Evolutionary conservation across 1,284 basidiomycete genomes (phyloP), one percentile per base, ranked within the genome.

Genomic region (Fomitopsis pinicola): DNA sequence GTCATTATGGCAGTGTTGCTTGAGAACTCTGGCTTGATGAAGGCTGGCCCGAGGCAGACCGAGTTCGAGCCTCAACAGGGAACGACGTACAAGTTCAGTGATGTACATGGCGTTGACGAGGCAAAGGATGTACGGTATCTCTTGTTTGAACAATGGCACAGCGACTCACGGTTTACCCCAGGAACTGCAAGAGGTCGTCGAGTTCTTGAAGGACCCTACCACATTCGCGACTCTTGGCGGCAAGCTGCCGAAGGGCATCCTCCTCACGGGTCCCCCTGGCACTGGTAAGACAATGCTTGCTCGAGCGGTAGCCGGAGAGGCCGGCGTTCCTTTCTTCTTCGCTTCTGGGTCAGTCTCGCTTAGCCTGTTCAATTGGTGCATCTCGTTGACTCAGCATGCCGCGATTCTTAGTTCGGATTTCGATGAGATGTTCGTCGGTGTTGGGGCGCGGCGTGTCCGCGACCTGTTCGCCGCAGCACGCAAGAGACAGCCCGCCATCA

Each of bases 261-360:
- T 97, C 10, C 82, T 97, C 46, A 96, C 93, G 30, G 94, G 94
- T 40, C 87, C 89, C 36, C 92, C 92, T 33, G 94, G 96, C 68
- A 98, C 97, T 22, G 97, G 97, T 73, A 98, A 98, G 80, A 99
- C 97, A 1, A 87, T 98, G 82, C 82, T 99, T 14, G 97, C 97
- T 3, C 83, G 96, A 62, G 97, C 97, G 12, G 92, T 98, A 6
- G 97, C 97, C 15, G 97, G 97, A 59, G 96, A 99, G 78, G 97
- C 97, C 12, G 97, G 92, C 46, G 95, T 98, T 15, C 92, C 92
- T 2, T 95, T 95, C 80, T 88, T 95, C 73, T 94, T 91, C 69
- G 89, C 92, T 50, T 92, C 91, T 50, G 91, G 91, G 86, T 88
- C 68, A 68, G 80, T 44, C 5, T 35, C 26, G 12, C n/a, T n/a